Percentiles rank a stretch among this genome's conserved stretches.
Evolutionary conservation across 768 basidiomycete species (phyloP).

Genomic region (Pulveroboletus sp.): DNA sequence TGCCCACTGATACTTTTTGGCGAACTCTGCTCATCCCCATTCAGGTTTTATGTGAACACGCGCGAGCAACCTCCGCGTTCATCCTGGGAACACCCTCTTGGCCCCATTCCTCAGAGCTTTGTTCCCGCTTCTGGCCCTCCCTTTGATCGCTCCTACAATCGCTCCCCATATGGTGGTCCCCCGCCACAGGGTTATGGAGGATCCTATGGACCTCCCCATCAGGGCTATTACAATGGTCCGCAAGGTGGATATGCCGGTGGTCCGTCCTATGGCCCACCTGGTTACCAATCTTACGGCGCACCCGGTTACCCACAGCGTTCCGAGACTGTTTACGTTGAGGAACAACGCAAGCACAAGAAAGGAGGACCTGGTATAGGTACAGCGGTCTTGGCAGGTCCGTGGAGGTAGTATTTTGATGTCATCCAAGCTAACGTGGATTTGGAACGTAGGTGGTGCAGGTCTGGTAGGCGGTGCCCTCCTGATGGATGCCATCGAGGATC

Average conservation of each 20-base stretch:
- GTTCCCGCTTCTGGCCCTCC: constrained; percentile 41
- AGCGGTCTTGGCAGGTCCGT: constrained; percentile 42
- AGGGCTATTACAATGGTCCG: constrained; percentile 14
- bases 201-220: constrained; percentile 6
- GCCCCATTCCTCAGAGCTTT: constrained; percentile 34
- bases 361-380: constrained; percentile 53
- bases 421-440: constrained; percentile 1
- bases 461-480: constrained; percentile 61
- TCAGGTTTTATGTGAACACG: constrained; percentile 78
- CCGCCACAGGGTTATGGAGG: constrained; percentile 23
- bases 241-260: constrained; percentile 13
- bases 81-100: constrained; percentile 69
- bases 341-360: constrained; percentile 37
- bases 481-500: constrained; percentile 45
- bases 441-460: constrained; percentile 50
- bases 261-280: constrained; percentile 4
- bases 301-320: neutral
- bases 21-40: neutral
- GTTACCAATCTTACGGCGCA: neutral
- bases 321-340: constrained; percentile 34
- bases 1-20: neutral
- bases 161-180: constrained; percentile 26
- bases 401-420: neutral
- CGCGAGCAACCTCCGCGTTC: constrained; percentile 55
- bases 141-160: constrained; percentile 29